phyloP scores from a whole-genome alignment of 495 filamentous ascomycete species.

The Hypomontagnella monticulosa region DNA sequence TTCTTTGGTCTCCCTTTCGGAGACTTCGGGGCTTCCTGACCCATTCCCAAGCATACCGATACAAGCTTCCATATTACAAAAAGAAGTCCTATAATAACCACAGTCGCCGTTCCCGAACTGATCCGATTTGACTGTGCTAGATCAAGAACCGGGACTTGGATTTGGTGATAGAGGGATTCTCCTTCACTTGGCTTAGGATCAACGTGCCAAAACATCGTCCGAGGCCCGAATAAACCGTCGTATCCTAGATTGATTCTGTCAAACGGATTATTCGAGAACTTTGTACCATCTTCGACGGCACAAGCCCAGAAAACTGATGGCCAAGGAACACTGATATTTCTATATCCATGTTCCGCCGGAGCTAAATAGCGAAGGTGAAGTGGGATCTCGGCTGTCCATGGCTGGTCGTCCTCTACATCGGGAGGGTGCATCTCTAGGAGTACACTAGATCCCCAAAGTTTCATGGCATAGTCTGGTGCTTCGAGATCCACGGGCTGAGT shows the following conservation, averaged over 20 bases:
- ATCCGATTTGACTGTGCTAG: conserved; percentile 66
- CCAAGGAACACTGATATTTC: conserved; percentile 65
- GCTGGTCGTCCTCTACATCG: conserved; percentile 27
- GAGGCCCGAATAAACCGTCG: conserved; percentile 81
- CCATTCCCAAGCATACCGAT: conserved; percentile 49
- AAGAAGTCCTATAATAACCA: conserved; percentile 74
- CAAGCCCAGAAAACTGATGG: conserved; percentile 96
- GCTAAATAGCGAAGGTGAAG: conserved; percentile 88
- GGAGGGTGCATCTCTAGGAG: conserved; percentile 78
- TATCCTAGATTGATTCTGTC: conserved; percentile 85
- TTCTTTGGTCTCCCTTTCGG: conserved; percentile 33
- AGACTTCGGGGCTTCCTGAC: conserved; percentile 31
- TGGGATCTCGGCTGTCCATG: conserved; percentile 82
- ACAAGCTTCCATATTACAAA: conserved; percentile 78
- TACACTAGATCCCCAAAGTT: conserved; percentile 81
- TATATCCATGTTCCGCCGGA: conserved; percentile 63
- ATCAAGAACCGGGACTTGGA: conserved; percentile 82
- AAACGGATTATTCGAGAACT: conserved; percentile 85
- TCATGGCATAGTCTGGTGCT: conserved; percentile 82
- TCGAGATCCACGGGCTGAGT: conserved; percentile 91
- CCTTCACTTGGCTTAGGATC: conserved; percentile 61
- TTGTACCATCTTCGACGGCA: conserved; percentile 72
- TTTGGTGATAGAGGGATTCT: conserved; percentile 61
- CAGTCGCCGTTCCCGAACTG: conserved; percentile 74
- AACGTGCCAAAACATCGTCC: conserved; percentile 88